A percentile compares a stretch with the other conserved stretches of the same genome.
Conservation (phyloP, 2,329 filamentous ascomycete species). For the Dactylella cylindrospora region DNA sequence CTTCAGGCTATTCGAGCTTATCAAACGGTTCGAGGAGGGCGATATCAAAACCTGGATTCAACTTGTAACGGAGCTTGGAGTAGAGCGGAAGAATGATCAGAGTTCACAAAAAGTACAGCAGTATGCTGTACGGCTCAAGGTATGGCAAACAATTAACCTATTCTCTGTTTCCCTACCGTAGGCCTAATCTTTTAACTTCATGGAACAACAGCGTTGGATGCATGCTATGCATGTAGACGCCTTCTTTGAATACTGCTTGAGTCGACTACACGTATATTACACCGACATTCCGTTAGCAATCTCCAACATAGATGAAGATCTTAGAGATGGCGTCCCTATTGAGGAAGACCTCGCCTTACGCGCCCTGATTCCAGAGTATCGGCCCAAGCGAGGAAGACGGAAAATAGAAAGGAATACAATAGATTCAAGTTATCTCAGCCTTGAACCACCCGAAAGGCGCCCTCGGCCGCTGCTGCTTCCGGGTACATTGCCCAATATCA, state of each 20-base stretch:
- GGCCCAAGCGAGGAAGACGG: slow-evolving; percentile 64
- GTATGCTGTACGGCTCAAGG: slow-evolving; percentile 89
- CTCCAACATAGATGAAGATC: slow-evolving; percentile 57
- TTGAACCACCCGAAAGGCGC: slow-evolving; percentile 63
- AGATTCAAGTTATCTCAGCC: slow-evolving; percentile 59
- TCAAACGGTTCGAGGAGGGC: slow-evolving; percentile 73
- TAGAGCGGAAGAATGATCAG: slow-evolving; percentile 79
- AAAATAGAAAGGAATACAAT: slow-evolving; percentile 61
- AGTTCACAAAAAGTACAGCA: slow-evolving; percentile 93
- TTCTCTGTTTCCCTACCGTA: not conserved
- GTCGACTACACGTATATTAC: slow-evolving; percentile 77
- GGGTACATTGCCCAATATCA: slow-evolving; percentile 52
- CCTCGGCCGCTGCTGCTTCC: slow-evolving; percentile 59
- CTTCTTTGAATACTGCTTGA: slow-evolving; percentile 86
- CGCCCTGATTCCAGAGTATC: slow-evolving; percentile 76
- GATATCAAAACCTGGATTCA: slow-evolving; percentile 94
- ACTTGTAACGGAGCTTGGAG: slow-evolving; percentile 80
- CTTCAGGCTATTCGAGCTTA: slow-evolving; percentile 73
- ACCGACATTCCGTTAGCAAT: slow-evolving; percentile 64
- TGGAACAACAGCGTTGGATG: slow-evolving; percentile 75
- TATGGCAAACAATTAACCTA: slow-evolving; percentile 51
- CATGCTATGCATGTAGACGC: slow-evolving; percentile 92
- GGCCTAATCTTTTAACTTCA: slow-evolving; percentile 21
- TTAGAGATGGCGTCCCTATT: slow-evolving; percentile 76
- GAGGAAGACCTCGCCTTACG: slow-evolving; percentile 88